A percentile compares a stretch with the other conserved stretches of the same genome.
phyloP scores from a whole-genome alignment of 768 basidiomycete genomes.

The Fomitopsis pulvina region DNA sequence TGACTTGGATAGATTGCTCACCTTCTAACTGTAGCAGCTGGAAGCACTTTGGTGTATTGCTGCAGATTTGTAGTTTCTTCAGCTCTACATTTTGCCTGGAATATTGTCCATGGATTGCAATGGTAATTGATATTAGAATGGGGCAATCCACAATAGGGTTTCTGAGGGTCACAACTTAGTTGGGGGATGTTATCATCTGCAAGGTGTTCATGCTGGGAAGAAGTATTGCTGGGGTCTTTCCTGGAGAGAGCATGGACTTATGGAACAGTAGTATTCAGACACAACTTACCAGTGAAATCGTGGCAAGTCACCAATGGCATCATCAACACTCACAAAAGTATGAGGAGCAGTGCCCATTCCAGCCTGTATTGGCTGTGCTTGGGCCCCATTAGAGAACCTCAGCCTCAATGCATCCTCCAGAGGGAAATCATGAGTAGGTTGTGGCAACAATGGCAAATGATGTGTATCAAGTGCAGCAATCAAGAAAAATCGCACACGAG shows the following conservation, averaged over 20 bases:
- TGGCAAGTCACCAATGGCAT: slow-evolving; percentile 70
- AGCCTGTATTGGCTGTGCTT: slow-evolving; percentile 39
- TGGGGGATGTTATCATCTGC: neutral
- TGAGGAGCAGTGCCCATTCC: slow-evolving; percentile 43
- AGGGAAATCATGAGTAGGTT: slow-evolving; percentile 38
- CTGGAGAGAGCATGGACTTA: slow-evolving; percentile 1
- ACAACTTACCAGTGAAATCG: slow-evolving; percentile 62
- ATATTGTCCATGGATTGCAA: slow-evolving; percentile 29
- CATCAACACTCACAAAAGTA: slow-evolving; percentile 50
- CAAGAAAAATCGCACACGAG: slow-evolving; percentile 42
- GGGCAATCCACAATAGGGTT: slow-evolving; percentile 26
- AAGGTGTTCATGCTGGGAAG: neutral
- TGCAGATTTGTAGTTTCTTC: slow-evolving; percentile 48
- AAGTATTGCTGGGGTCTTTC: slow-evolving; percentile 28
- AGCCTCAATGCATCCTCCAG: slow-evolving; percentile 39
- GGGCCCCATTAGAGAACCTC: slow-evolving; percentile 36
- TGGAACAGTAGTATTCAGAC: neutral
- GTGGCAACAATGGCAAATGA: slow-evolving; percentile 33
- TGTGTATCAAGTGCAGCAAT: slow-evolving; percentile 33
- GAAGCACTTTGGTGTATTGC: slow-evolving; percentile 56
- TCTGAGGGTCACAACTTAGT: slow-evolving; percentile 32
- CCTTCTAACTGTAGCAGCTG: slow-evolving; percentile 51
- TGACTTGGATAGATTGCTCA: slow-evolving; percentile 28
- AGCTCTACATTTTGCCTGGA: slow-evolving; percentile 42
- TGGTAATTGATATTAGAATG: slow-evolving; percentile 27